Base-by-base conservation (phyloP, 2,329 filamentous ascomycete genomes). In the Xylariaceae sp. region DNA sequence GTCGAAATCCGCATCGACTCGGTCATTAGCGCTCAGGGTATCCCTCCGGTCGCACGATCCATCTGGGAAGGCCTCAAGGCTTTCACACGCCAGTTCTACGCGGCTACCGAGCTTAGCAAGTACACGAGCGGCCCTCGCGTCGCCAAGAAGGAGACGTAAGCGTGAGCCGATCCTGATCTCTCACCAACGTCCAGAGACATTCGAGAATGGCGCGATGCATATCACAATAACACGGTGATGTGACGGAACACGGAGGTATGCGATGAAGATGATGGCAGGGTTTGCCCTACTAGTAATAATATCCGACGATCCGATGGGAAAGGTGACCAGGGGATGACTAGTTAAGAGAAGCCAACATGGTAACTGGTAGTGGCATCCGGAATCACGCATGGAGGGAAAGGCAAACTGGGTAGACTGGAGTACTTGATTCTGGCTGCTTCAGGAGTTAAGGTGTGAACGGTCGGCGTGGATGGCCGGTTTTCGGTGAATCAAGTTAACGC, bases 41-140 rank as follows among this genome's bases (percentile, higher is more conserved):
- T 89, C 13, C 92, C 92, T 34, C 92, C 92, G 1, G 85, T 80
- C 30, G 88, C 87, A 58, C 85, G 90, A 69, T 85, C 93, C 72
- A 84, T 82, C 55, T 97, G 93, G 93, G 88, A 88, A 58, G 81
- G 78, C 45, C 78, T 91, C 76, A 97, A 97, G 87, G 80, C 79
- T 63, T 75, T 82, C 52, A 80, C 86, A 55, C 82, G 85, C 73
- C 87, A 92, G 76, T 91, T 87, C 71, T 87, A 92, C 73, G 86
- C 91, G 68, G 82, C 82, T 57, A 96, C 92, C 47, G 90, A 97
- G 71, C 71, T 92, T 68, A 84, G 82, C 77, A 87, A 85, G 74
- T 94, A 93, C 76, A 74, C 85, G 64, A 80, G 80, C 65, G 83
- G 82, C 59, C 76, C 78, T 47, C 77, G 81, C 44, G 80, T 75